Conservation (phyloP, 129 eudicot genomes). For the Flaveria sonorensis region DNA sequence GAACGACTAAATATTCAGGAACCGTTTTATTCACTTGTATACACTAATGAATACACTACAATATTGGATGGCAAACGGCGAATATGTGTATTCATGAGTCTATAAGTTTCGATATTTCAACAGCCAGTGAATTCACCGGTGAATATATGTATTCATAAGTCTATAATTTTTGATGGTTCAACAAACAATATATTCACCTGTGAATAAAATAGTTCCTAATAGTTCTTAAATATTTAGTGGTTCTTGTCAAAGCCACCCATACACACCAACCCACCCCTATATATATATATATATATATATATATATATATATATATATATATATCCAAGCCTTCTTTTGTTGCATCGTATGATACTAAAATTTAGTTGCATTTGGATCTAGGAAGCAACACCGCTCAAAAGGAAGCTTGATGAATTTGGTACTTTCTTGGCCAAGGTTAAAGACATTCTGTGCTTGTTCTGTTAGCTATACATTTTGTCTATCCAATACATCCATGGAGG, state of each 20-base stretch:
- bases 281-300: not conserved
- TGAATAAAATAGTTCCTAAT: not conserved
- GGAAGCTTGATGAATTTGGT: slow-evolving; percentile 96
- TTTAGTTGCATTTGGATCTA: slow-evolving; percentile 38
- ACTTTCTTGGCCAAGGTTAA: slow-evolving; percentile 92
- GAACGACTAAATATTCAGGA: not conserved
- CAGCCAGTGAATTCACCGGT: not conserved
- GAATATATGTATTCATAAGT: not conserved
- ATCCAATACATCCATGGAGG: slow-evolving; percentile 6
- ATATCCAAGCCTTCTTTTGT: not conserved
- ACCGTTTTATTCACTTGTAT: not conserved
- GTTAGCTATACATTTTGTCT: slow-evolving; percentile 6
- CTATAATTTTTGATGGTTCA: not conserved
- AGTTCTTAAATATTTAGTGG: not conserved
- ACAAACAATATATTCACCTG: not conserved
- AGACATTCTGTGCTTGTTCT: slow-evolving; percentile 15
- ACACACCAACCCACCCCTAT: too few species aligned
- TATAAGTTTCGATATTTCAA: not conserved
- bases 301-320: too few species aligned
- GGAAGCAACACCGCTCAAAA: slow-evolving; percentile 93
- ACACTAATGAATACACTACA: not conserved
- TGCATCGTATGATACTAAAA: not conserved
- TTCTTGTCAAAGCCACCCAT: not conserved
- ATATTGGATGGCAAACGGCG: not conserved
- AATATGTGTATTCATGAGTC: too few species aligned